These are phyloP conservation scores for Hippophae gyantsensis DNA, from an alignment of 306 rosid genomes.

Conservation along the genomic window DNA sequence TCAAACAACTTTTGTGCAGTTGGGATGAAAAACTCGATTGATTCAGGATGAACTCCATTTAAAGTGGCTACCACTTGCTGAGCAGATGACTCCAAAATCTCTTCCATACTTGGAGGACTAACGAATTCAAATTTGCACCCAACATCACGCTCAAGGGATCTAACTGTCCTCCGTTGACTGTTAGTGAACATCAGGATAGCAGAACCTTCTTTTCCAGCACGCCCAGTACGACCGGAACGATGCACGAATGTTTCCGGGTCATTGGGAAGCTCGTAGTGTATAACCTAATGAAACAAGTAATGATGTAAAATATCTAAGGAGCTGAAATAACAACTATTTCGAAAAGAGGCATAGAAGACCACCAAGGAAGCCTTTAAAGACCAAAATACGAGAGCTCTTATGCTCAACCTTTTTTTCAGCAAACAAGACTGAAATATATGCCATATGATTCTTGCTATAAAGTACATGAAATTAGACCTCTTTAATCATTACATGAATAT, in stretches of 20 bases:
- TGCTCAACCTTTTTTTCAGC: too few relatives aligned
- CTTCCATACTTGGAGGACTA: constrained; percentile 60
- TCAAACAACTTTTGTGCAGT: constrained; percentile 78
- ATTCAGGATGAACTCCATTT: constrained; percentile 77
- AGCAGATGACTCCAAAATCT: constrained; percentile 79
- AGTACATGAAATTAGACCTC: too few relatives aligned
- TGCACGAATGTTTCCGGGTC: constrained; percentile 98
- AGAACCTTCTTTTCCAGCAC: constrained; percentile 87
- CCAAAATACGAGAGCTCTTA: neutral
- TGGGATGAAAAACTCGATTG: constrained; percentile 68
- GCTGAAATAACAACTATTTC: constrained; percentile 9
- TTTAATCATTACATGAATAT: too few relatives aligned
- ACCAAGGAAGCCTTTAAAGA: constrained; percentile 15
- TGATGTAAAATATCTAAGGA: neutral
- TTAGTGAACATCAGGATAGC: constrained; percentile 81
- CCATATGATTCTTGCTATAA: too few relatives aligned
- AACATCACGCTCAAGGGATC: constrained; percentile 95
- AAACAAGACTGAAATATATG: too few relatives aligned
- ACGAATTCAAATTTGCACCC: constrained; percentile 86
- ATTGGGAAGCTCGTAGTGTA: constrained; percentile 98
- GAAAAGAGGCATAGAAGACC: neutral
- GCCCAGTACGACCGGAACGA: constrained; percentile 99
- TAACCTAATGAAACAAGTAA: constrained; percentile 38
- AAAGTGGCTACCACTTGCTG: constrained; percentile 80
- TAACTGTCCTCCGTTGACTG: constrained; percentile 90